Conservation (phyloP, 1,139 yeast species). For the Taphrina populina region DNA sequence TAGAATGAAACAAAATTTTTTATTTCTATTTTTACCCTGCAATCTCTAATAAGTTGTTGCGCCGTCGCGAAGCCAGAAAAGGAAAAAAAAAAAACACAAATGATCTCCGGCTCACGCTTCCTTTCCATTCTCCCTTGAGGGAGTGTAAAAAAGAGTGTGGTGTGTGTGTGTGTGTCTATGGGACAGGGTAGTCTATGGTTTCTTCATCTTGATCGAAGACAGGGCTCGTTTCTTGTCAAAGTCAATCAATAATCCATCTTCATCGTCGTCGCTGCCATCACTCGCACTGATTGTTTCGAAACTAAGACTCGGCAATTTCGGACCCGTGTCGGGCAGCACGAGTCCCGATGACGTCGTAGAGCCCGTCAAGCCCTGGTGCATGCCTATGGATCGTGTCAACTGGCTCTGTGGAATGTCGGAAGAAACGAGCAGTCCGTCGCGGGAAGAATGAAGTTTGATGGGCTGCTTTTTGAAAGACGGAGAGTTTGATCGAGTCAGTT, state of each 20-base stretch:
- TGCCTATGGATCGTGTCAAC: slow-evolving; percentile 18
- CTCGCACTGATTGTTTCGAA: background rate
- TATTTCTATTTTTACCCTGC: too few species aligned
- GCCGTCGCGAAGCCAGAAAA: too few species aligned
- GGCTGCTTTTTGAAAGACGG: slow-evolving; percentile 13
- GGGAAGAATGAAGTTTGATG: background rate
- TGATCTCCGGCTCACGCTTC: too few species aligned
- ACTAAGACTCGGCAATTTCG: slow-evolving; percentile 9
- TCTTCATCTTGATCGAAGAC: too few species aligned
- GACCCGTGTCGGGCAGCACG: slow-evolving; percentile 1
- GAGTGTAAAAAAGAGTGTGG: too few species aligned
- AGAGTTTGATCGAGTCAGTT: slow-evolving; percentile 2
- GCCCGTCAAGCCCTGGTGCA: slow-evolving; percentile 7
- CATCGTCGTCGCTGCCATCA: slow-evolving; percentile 18
- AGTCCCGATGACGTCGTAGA: too few species aligned
- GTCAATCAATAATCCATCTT: slow-evolving; percentile 25
- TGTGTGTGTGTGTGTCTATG: too few species aligned
- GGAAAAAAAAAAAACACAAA: too few species aligned
- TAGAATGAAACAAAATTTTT: too few species aligned
- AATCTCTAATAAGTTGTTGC: too few species aligned
- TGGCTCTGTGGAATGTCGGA: slow-evolving; percentile 7
- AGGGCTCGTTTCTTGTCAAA: slow-evolving; percentile 22
- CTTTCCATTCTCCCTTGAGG: too few species aligned
- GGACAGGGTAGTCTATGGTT: too few species aligned
- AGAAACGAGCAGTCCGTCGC: background rate